Conservation (phyloP, 805 yeast genomes). For the Wickerhamomyces canadensis region DNA sequence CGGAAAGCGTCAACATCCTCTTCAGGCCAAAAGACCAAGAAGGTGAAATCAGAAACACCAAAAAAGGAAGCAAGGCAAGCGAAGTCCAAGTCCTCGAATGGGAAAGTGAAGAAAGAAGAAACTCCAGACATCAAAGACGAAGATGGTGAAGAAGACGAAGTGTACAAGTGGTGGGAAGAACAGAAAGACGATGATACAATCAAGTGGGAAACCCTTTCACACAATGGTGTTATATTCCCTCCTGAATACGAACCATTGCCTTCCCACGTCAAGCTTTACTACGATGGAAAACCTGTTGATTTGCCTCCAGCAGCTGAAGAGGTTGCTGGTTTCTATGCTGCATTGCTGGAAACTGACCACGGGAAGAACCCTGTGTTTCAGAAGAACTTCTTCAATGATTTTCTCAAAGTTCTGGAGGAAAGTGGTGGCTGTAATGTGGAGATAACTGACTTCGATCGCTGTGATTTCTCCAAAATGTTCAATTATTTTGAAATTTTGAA, state of each 20-base stretch:
- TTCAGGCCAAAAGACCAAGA: slow-evolving; percentile 2
- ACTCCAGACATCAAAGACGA: slow-evolving; percentile 24
- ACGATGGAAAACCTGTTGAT: slow-evolving; percentile 69
- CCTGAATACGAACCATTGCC: slow-evolving; percentile 90
- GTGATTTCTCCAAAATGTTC: slow-evolving; percentile 75
- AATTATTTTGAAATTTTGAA: slow-evolving; percentile 64
- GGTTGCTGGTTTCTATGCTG: slow-evolving; percentile 93
- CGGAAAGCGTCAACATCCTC: slow-evolving; percentile 6
- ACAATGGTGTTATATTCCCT: slow-evolving; percentile 89
- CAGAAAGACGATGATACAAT: slow-evolving; percentile 62
- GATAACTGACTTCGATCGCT: slow-evolving; percentile 53
- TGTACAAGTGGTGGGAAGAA: slow-evolving; percentile 84
- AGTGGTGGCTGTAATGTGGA: slow-evolving; percentile 57
- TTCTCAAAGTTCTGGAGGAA: slow-evolving; percentile 60
- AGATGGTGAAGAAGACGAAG: slow-evolving; percentile 47
- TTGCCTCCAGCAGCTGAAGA: slow-evolving; percentile 86
- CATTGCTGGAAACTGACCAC: slow-evolving; percentile 83
- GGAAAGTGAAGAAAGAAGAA: slow-evolving; percentile 2
- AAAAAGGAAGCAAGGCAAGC: background rate
- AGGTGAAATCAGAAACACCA: background rate
- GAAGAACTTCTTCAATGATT: slow-evolving; percentile 81
- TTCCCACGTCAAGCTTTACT: slow-evolving; percentile 62
- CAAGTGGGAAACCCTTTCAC: slow-evolving; percentile 84
- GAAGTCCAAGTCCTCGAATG: background rate
- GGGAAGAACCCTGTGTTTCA: slow-evolving; percentile 83